Conservation (phyloP, 1,139 yeast genomes). For the Zygosaccharomyces pseudobailii region DNA sequence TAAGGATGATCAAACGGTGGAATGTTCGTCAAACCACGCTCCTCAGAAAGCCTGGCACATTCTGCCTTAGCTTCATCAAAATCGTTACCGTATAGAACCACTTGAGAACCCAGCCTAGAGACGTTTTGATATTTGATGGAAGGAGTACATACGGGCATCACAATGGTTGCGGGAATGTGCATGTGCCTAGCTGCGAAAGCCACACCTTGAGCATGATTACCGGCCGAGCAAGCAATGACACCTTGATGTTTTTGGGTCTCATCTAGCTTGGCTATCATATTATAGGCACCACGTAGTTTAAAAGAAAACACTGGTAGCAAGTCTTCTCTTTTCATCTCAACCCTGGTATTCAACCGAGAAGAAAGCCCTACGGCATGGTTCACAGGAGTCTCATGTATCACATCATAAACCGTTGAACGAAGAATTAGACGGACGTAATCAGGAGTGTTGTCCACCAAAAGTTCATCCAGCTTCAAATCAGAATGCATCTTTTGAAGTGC, state of each 20-base stretch:
- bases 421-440: constrained; percentile 86
- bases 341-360: constrained; percentile 64
- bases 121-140: constrained; percentile 90
- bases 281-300: constrained; percentile 95
- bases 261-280: constrained; percentile 86
- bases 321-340: constrained; percentile 85
- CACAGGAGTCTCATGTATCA: constrained; percentile 84
- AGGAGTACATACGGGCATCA: constrained; percentile 97
- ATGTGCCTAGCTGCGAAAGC: constrained; percentile 84
- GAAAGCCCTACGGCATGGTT: constrained; percentile 72
- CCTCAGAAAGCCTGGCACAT: constrained; percentile 64
- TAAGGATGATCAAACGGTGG: constrained; percentile 98
- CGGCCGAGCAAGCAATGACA: constrained; percentile 97
- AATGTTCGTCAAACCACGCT: constrained; percentile 75
- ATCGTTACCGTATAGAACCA: constrained; percentile 87
- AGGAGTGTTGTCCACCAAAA: constrained; percentile 63
- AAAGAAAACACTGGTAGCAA: constrained; percentile 91
- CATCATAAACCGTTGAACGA: constrained; percentile 92
- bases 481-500: constrained; percentile 27
- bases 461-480: constrained; percentile 44
- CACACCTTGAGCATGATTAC: constrained; percentile 98
- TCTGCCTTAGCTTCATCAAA: constrained; percentile 90
- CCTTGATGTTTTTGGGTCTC: constrained; percentile 69
- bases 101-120: constrained; percentile 87
- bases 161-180: constrained; percentile 90